Base-by-base conservation (phyloP, 345 rosid genomes). In the Excoecaria cochinchinensis region DNA sequence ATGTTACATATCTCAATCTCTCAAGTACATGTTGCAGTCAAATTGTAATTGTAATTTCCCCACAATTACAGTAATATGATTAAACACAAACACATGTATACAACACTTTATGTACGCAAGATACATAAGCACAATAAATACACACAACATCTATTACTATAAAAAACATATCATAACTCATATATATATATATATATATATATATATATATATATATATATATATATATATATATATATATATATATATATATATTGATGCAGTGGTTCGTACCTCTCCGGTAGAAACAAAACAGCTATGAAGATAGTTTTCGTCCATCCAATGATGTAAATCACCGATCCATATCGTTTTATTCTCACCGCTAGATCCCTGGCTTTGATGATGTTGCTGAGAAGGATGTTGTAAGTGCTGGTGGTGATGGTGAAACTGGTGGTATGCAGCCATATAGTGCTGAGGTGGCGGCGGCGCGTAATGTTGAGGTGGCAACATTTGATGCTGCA, bases 291-390 rank as follows among this genome's bases (percentile, higher is more conserved):
- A 95, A 76, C 91, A 89, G 71, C 70, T 87, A 51, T 92, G 91
- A 57, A 91, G 91, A 74, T 95, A 93, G 72, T 39, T 89, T 85
- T 95, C 99, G 57, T 95, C 98, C 99, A 95, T 93, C 99, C 99
- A 95, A 42, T 87, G 97, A 82, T 89, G 90, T 85, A 95, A 90
- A 85, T 95, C 99, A 36, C 99, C 99, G 72, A 93, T 87, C 99
- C 99, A 95, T 51, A 95, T 65, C 8, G 98, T 87, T 77, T 87
- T 90, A 76, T 93, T 93, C 67, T 93, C 97, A 38, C 87, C 82
- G 77, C 81, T 76, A 6, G 89, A 87, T 79, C 90, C 88, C n/a
- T 84, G 87, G 64, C 82, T 74, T 50, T 69, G 77, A 73, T 76
- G 85, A 55, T 81, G 86, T 47, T 75, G 85, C 71, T 76, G 85